These are phyloP conservation scores for Colletotrichum sojae DNA, from an alignment of 2,329 filamentous ascomycete species.

Conservation along the genomic window DNA sequence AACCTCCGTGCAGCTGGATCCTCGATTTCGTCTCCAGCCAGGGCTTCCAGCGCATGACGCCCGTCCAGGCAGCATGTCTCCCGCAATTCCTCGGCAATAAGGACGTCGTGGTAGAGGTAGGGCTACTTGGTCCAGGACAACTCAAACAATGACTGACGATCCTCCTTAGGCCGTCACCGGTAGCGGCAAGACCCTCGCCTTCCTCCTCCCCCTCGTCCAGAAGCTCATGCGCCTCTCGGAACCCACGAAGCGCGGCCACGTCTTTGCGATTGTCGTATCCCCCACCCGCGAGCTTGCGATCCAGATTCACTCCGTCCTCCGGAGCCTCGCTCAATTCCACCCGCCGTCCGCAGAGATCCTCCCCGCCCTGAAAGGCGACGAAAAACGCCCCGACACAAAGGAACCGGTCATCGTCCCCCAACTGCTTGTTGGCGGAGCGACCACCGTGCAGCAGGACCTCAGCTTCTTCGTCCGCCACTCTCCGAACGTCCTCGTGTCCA, in stretches of 20 bases:
- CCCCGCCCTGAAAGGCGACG: conserved; percentile 66
- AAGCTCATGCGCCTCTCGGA: conserved; percentile 85
- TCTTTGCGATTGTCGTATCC: conserved; percentile 91
- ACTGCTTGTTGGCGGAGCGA: conserved; percentile 85
- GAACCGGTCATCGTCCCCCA: conserved; percentile 81
- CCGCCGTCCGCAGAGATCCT: conserved; percentile 79
- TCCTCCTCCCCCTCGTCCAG: conserved; percentile 82
- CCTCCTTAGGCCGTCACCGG: conserved; percentile 81
- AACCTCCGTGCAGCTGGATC: conserved; percentile 86
- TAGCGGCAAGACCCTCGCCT: conserved; percentile 91
- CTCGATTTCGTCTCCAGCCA: conserved; percentile 86
- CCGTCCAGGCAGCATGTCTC: conserved; percentile 93
- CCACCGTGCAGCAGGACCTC: conserved; percentile 87
- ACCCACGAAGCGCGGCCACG: conserved; percentile 88
- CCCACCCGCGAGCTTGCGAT: conserved; percentile 93
- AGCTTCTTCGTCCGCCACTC: conserved; percentile 86
- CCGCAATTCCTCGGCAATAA: conserved; percentile 91
- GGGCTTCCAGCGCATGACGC: conserved; percentile 90
- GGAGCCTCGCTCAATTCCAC: conserved; percentile 86
- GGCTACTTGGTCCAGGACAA: fast-evolving
- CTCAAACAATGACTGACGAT: conserved; percentile 37
- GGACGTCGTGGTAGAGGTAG: conserved; percentile 89
- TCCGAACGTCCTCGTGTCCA: conserved; percentile 91
- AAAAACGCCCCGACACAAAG: conserved; percentile 65
- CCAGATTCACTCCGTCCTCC: conserved; percentile 88